Conservation (phyloP, 2,329 filamentous ascomycete genomes). For the Penicillium paneum region DNA sequence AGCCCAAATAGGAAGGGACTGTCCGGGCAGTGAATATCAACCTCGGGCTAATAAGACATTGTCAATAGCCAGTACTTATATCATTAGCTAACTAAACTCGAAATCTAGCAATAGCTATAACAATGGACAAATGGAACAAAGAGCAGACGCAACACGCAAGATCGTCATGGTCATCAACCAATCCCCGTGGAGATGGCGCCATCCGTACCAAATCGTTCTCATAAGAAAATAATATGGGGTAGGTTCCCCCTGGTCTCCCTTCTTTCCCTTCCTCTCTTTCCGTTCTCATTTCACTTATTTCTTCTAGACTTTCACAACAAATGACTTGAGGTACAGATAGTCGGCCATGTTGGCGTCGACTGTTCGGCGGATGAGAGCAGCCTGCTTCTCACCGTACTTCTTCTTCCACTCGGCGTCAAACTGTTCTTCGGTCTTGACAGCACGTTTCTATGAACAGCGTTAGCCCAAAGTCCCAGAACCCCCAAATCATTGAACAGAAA, state of each 20-base stretch:
- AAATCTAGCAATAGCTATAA: background rate
- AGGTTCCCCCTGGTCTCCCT: background rate
- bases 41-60: background rate
- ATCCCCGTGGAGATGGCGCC: conserved; percentile 25
- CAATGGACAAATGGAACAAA: background rate
- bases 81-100: background rate
- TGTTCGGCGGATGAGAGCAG: conserved; percentile 57
- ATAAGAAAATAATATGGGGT: conserved; percentile 9
- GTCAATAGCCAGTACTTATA: background rate
- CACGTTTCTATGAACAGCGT: conserved; percentile 17
- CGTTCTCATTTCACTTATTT: background rate
- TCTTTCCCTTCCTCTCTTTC: background rate
- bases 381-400: conserved; percentile 60
- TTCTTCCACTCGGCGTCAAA: conserved; percentile 59
- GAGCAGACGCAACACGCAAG: background rate
- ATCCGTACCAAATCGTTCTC: conserved; percentile 29
- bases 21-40: background rate
- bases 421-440: conserved; percentile 50
- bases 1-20: background rate
- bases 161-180: conserved; percentile 16
- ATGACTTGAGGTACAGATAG: conserved; percentile 65
- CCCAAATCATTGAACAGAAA: background rate
- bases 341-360: conserved; percentile 59
- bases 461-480: background rate
- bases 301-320: conserved; percentile 53